Evolutionary conservation across 2,329 filamentous ascomycete species (phyloP), one percentile per base, ranked within the genome.

Genomic region (Lecanicillium sp.): DNA sequence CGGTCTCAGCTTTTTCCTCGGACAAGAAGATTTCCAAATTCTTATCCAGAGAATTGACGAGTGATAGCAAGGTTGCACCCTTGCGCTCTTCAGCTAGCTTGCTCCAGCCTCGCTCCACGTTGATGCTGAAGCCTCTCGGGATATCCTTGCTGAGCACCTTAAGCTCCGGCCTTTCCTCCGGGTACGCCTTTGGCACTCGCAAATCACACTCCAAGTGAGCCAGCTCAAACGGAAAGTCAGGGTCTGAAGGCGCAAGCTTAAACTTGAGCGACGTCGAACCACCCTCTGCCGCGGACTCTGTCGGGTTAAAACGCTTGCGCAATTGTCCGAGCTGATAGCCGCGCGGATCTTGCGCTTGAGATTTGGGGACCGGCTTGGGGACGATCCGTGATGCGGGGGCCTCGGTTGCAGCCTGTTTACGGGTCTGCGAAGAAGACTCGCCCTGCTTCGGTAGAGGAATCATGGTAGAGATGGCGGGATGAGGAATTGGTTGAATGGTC

Each of bases 151-250:
- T 88, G 43, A 60, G 69, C 36, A 90, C 75, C 14, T 69, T 70
- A 38, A 92, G 63, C 13, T 62, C 65, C 28, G 85, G 79, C 19
- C 62, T 63, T 30, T 61, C 58, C 29, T 62, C 59, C 14, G 84
- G 85, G 57, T 85, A 90, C 14, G 59, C 60, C 9, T 53, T 55
- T 2, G 86, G 85, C 15, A 92, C 69, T 36, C 66, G 70, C 28
- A 92, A 62, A 31, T 77, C 68, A 55, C 84, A 89, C 29, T 84
- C 70, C 22, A 92, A 65, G 29, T 72, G 66, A 18, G 78, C 71
- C 53, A 90, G 66, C 44, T 88, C 83, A 57, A 86, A 90, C 1
- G 86, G 83, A 51, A 92, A 90, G 53, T 92, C 86, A 0, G 86
- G 86, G 54, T 92, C 86, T 5, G 85, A 87, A 5, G 86, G 86